Base-by-base conservation (phyloP, 179 eudicot genomes). In the Amaranthus tricolor region DNA sequence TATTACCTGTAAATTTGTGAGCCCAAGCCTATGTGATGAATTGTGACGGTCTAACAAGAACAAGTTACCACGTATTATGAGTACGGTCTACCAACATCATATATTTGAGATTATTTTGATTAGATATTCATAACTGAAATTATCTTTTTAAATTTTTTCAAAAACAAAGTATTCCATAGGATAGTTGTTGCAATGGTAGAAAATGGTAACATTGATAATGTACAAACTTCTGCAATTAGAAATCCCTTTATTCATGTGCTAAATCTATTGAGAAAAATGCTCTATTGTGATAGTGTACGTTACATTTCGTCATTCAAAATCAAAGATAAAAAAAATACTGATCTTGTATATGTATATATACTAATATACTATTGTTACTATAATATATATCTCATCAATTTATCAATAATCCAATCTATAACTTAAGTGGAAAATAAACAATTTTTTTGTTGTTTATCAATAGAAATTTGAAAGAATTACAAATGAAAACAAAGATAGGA, bases 171-270 rank as follows among this genome's bases (percentile, higher is more conserved):
- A 5, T n/a, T 63, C 11, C 16, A 63, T 40, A 44, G 15, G 17
- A 0, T 44, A 63, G 68, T 63, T 63, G 50, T 50, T 63, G 51
- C 68, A 43, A 63, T 43, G 68, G 51, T 50, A 63, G 68, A 20
- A 63, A 2, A 44, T 44, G 48, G 45, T 40, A 1, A 62, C 45
- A 14, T 24, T 31, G 40, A 31, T 31, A 31, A 31, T 31, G 40
- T 31, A 31, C 40, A 31, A 31, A 31, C 40, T 31, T 31, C 3
- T 31, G 40, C 40, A 31, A 31, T 31, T 31, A 31, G 40, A 31
- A 2, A 31, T 31, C 40, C 40, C 40, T 31, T 31, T 31, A 47
- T 44, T 44, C 68, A 44, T 66, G 70, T 47, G 31, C 15, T 17
- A 47, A 31, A 62, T 40, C 4, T 5, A 62, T 50, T 48, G 9